These are phyloP conservation scores for Leptographium procerum DNA, from an alignment of 2,329 filamentous ascomycete genomes.

Conservation along the genomic window DNA sequence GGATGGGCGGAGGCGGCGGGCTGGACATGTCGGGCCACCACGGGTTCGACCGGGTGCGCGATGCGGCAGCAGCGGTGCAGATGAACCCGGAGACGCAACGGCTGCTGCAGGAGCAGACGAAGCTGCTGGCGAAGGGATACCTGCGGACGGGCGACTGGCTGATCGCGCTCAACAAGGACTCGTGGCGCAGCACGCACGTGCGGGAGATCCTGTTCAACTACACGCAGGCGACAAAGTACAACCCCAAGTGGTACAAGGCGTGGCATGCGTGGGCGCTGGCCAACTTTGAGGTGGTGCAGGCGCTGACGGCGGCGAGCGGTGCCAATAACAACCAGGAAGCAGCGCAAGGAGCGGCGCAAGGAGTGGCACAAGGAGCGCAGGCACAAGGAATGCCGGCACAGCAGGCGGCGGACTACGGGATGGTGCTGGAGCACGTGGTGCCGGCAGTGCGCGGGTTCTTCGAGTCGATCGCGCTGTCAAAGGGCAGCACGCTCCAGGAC, in stretches of 20 bases:
- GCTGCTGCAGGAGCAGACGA: slow-evolving; percentile 47
- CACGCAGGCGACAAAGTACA: slow-evolving; percentile 82
- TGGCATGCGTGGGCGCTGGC: slow-evolving; percentile 98
- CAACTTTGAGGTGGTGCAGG: slow-evolving; percentile 96
- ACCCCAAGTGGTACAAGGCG: slow-evolving; percentile 94
- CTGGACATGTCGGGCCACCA: slow-evolving; percentile 34
- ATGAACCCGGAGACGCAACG: slow-evolving; percentile 39
- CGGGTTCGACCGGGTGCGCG: slow-evolving; percentile 36
- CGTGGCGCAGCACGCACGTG: slow-evolving; percentile 80
- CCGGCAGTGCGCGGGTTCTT: slow-evolving; percentile 95
- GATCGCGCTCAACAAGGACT: slow-evolving; percentile 69
- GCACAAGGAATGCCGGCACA: not conserved
- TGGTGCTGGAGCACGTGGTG: slow-evolving; percentile 79
- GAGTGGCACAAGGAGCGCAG: not conserved
- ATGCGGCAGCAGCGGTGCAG: slow-evolving; percentile 18
- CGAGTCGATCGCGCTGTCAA: slow-evolving; percentile 86
- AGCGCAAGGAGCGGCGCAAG: not conserved
- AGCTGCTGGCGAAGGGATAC: slow-evolving; percentile 87
- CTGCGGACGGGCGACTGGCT: slow-evolving; percentile 96
- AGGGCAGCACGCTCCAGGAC: slow-evolving; percentile 88
- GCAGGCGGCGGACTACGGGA: slow-evolving; percentile 41
- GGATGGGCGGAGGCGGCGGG: slow-evolving; percentile 16
- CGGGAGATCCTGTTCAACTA: slow-evolving; percentile 87
- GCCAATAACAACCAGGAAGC: not conserved
- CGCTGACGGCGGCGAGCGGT: slow-evolving; percentile 38